Conservation (phyloP, 768 basidiomycete genomes). For the Candolleomyces efflorescens region DNA sequence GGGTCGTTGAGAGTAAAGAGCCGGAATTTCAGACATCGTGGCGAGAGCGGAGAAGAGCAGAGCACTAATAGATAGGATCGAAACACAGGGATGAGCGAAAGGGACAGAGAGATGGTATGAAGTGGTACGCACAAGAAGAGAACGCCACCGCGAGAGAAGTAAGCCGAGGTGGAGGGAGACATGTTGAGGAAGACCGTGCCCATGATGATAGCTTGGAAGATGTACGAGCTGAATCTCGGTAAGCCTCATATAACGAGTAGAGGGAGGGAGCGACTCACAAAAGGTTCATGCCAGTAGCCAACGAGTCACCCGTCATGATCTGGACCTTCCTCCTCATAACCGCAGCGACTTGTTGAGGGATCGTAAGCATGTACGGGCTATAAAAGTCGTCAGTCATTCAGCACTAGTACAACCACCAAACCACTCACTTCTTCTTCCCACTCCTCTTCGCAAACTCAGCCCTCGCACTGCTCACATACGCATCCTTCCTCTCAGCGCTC, state of each 20-base stretch:
- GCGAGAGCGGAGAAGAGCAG: slow-evolving; percentile 56
- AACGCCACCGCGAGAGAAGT: slow-evolving; percentile 75
- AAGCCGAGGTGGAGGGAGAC: slow-evolving; percentile 50
- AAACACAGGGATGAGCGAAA: not conserved
- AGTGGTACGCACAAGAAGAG: slow-evolving; percentile 59
- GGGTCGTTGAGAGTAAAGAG: slow-evolving; percentile 55
- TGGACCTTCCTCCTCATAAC: slow-evolving; percentile 43
- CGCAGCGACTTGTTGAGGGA: slow-evolving; percentile 40
- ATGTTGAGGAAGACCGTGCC: slow-evolving; percentile 64
- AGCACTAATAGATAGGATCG: slow-evolving; percentile 36
- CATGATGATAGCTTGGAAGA: slow-evolving; percentile 47
- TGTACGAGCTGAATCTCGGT: slow-evolving; percentile 37
- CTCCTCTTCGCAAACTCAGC: slow-evolving; percentile 48
- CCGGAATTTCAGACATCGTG: slow-evolving; percentile 61
- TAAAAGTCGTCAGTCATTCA: not conserved
- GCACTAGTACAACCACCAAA: not conserved
- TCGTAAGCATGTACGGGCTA: slow-evolving; percentile 43
- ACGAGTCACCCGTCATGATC: slow-evolving; percentile 37
- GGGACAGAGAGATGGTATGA: not conserved
- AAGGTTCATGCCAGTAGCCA: slow-evolving; percentile 31
- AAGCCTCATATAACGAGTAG: not conserved
- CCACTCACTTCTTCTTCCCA: slow-evolving; percentile 27
- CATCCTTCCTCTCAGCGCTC: slow-evolving; percentile 33
- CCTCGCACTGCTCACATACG: slow-evolving; percentile 44
- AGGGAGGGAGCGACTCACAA: slow-evolving; percentile 18